These are phyloP conservation scores for Calonectria pauciramosa DNA, from an alignment of 2,329 filamentous ascomycete genomes.

Conservation along the genomic window DNA sequence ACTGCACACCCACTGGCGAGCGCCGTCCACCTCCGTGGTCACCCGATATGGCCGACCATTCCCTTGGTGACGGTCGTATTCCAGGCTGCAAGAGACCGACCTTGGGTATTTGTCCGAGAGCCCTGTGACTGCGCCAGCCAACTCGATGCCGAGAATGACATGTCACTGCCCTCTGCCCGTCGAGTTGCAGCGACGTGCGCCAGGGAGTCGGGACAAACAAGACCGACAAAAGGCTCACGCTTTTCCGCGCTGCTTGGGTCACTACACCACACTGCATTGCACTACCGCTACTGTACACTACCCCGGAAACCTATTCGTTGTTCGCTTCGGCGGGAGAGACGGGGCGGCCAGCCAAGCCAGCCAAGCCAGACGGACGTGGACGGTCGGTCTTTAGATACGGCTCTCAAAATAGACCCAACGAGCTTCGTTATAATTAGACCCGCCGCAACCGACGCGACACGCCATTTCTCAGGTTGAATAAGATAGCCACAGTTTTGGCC, in stretches of 20 bases:
- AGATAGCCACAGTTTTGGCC: neutral
- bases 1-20: slow-evolving; percentile 9
- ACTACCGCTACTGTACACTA: too few species aligned
- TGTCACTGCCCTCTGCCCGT: neutral
- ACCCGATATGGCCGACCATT: slow-evolving; percentile 11
- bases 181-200: neutral
- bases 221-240: neutral
- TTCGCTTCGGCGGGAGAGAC: neutral
- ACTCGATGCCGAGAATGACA: slow-evolving; percentile 1
- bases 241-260: too few species aligned
- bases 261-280: too few species aligned
- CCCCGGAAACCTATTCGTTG: neutral
- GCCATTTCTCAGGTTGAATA: neutral
- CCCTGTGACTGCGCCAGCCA: slow-evolving; percentile 15
- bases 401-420: slow-evolving; percentile 13
- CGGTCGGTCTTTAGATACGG: neutral
- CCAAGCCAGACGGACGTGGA: too few species aligned
- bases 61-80: neutral
- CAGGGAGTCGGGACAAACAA: neutral
- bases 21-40: slow-evolving; percentile 16
- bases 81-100: slow-evolving; percentile 4
- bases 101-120: neutral
- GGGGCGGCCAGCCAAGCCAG: neutral
- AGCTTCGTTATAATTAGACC: slow-evolving; percentile 14
- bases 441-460: slow-evolving; percentile 18